Percentiles rank a stretch among this genome's conserved stretches.
Evolutionary conservation across 768 basidiomycete species (phyloP).

Genomic region (Calocybe cyanea): DNA sequence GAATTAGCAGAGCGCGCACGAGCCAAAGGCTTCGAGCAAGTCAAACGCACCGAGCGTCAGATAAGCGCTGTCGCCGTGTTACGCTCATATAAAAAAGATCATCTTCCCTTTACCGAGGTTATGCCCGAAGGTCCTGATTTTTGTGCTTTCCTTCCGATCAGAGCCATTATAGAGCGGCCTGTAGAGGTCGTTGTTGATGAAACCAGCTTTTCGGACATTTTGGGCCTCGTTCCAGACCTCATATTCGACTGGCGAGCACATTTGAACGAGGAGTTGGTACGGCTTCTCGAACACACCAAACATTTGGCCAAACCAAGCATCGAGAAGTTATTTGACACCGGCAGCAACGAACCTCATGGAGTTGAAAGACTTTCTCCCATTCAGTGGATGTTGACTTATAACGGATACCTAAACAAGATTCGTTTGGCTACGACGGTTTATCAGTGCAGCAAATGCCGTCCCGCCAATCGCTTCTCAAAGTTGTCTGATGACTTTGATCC

Average conservation of each 20-base stretch:
- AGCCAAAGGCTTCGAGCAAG: no score
- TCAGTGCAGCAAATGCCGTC: slow-evolving; percentile 33
- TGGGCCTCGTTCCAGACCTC: slow-evolving; percentile 35
- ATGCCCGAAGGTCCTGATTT: slow-evolving; percentile 48
- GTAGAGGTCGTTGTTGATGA: slow-evolving; percentile 34
- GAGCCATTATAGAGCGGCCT: slow-evolving; percentile 36
- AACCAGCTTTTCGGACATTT: slow-evolving; percentile 33
- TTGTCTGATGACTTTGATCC: no score
- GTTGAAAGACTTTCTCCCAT: no score
- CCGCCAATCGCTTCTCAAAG: slow-evolving; percentile 14
- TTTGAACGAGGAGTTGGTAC: slow-evolving; percentile 23
- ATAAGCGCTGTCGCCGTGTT: slow-evolving; percentile 37
- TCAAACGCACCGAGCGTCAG: slow-evolving; percentile 44
- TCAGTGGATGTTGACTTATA: no score
- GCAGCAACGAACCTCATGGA: neutral
- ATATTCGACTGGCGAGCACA: slow-evolving; percentile 36
- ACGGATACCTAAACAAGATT: slow-evolving; percentile 17
- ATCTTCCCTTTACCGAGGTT: slow-evolving; percentile 35
- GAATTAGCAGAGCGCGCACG: slow-evolving; percentile 46
- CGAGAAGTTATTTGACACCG: neutral
- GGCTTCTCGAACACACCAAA: slow-evolving; percentile 11
- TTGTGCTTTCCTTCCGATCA: slow-evolving; percentile 36
- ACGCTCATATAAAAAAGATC: slow-evolving; percentile 38
- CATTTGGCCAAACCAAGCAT: no score
- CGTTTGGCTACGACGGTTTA: slow-evolving; percentile 43